phyloP scores from a whole-genome alignment of 2,329 filamentous ascomycete genomes.

The Fusarium duplospermum region DNA sequence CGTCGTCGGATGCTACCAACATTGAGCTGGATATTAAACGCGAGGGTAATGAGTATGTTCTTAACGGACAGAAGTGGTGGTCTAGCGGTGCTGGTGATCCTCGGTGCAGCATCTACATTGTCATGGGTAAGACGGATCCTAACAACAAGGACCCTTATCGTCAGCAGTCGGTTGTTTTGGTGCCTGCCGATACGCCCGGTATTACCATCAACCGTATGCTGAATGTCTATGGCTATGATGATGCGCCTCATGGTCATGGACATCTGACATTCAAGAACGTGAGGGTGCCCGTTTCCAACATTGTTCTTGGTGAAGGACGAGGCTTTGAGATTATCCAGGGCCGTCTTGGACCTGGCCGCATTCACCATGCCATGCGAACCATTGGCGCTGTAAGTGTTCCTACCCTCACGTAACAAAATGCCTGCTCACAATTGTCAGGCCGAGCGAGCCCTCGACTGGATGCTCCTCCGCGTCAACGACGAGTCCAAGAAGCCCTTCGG shows the following conservation, averaged over 20 bases:
- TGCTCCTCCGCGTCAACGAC: constrained; percentile 95
- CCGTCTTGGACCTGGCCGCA: constrained; percentile 92
- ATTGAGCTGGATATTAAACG: constrained; percentile 85
- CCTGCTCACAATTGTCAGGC: constrained; percentile 58
- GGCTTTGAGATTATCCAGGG: constrained; percentile 99
- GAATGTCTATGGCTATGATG: constrained; percentile 93
- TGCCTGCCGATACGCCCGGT: constrained; percentile 82
- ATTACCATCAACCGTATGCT: constrained; percentile 96
- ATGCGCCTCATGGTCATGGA: constrained; percentile 97
- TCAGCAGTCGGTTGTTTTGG: constrained; percentile 93
- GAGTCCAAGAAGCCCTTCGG: constrained; percentile 91
- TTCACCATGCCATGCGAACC: constrained; percentile 97
- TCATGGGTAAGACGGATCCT: constrained; percentile 93
- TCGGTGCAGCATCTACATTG: constrained; percentile 91
- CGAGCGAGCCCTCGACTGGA: constrained; percentile 92
- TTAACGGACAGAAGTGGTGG: constrained; percentile 99
- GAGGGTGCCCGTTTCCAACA: constrained; percentile 83
- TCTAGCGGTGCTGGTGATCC: constrained; percentile 94
- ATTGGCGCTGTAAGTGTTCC: constrained; percentile 77
- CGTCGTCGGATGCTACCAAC: constrained; percentile 92
- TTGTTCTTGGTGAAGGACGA: constrained; percentile 91
- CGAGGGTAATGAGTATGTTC: constrained; percentile 88
- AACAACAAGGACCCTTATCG: constrained; percentile 81
- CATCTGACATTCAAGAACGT: constrained; percentile 93
- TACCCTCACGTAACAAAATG: not conserved